Evolutionary conservation across 1,284 basidiomycete species (phyloP), one percentile per base, ranked within the genome.

Genomic region (Pseudozyma pruni): DNA sequence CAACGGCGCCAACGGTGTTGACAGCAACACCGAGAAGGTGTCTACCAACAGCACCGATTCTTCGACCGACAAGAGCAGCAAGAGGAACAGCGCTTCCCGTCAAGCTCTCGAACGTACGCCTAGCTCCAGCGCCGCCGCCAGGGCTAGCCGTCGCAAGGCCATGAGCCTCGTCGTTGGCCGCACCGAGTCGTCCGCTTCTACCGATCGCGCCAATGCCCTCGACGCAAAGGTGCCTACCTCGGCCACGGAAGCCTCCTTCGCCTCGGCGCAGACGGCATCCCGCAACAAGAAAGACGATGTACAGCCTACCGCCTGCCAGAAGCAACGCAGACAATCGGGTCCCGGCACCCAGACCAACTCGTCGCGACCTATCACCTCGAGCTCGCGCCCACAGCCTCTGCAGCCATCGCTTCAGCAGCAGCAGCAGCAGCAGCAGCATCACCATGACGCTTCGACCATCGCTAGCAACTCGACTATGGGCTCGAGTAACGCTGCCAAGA

Each of bases 401-500:
- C 42, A 44, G 17, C 46, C 47, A 19, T 42, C 56, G 38, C 25
- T 38, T 6, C 58, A 64, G 38, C 54, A 64, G 32, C 45, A 43
- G 17, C 51, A 70, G 32, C 50, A 61, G 31, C 16, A 27, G 34
- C 41, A 70, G 32, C 50, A 61, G 31, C 16, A 27, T 29, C 41
- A 53, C 19, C 62, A 73, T 51, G 74, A 75, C 17, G 64, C 56
- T 8, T 51, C 53, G 8, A 61, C 60, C 23, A 74, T 71, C 19
- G 73, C 73, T 14, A 72, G 68, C 61, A 49, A 49, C 19, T 77
- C 76, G 20, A 78, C 75, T 4, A 62, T 74, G 11, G 76, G 76
- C 1, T 86, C 86, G 17, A 85, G 84, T 31, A 85, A 84, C 46
- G 85, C 87, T 25, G 86, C 87, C 23, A 87, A 87, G 81, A 85